phyloP scores from a whole-genome alignment of 805 yeast genomes.

The Candida incommunis region DNA sequence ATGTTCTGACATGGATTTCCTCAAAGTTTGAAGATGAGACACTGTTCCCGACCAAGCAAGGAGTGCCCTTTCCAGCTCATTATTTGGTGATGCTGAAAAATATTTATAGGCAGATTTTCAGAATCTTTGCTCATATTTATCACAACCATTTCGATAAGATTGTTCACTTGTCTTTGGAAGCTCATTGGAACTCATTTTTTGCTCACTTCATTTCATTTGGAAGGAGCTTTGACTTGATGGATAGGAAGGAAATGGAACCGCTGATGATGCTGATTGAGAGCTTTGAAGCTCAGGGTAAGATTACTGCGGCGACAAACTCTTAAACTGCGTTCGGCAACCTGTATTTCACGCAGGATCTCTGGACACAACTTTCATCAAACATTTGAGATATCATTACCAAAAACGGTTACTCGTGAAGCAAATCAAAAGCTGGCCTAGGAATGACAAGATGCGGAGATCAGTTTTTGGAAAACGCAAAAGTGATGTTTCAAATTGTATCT shows the following conservation, averaged over 20 bases:
- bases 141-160: conserved; percentile 90
- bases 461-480: too few relatives aligned
- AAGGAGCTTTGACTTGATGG: conserved; percentile 72
- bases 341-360: too few relatives aligned
- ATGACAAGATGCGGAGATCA: too few relatives aligned
- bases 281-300: conserved; percentile 78
- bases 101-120: conserved; percentile 81
- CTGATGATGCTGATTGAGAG: conserved; percentile 60
- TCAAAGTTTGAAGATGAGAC: conserved; percentile 80
- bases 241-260: conserved; percentile 67
- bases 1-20: conserved; percentile 80
- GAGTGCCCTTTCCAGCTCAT: conserved; percentile 76
- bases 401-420: too few relatives aligned
- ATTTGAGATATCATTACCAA: too few relatives aligned
- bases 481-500: too few relatives aligned
- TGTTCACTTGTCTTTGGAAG: conserved; percentile 83
- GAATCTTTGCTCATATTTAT: conserved; percentile 90
- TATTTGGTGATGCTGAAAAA: conserved; percentile 73
- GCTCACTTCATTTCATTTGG: conserved; percentile 85
- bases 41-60: conserved; percentile 81
- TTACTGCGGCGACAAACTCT: conserved; percentile 27
- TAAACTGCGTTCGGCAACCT: too few relatives aligned
- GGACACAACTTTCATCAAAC: too few relatives aligned
- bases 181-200: conserved; percentile 96
- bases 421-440: too few relatives aligned